These are phyloP conservation scores for Nannizziopsis barbatae DNA, from an alignment of 2,329 filamentous ascomycete genomes.

Conservation along the genomic window DNA sequence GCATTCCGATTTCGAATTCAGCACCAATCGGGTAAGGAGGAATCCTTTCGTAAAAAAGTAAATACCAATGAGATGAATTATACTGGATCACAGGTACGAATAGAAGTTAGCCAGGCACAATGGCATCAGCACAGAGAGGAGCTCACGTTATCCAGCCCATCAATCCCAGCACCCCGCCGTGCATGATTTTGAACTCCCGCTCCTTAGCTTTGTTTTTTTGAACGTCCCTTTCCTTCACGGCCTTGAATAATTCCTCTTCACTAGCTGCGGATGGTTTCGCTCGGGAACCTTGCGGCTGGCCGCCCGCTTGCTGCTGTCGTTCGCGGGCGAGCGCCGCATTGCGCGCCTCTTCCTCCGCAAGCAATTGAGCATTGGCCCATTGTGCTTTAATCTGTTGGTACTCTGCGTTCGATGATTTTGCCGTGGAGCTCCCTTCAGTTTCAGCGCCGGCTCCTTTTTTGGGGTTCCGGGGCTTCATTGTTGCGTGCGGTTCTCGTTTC, in stretches of 20 bases:
- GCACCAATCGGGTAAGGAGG: constrained; percentile 71
- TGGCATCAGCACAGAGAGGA: neutral
- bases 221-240: constrained; percentile 23
- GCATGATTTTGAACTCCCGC: constrained; percentile 30
- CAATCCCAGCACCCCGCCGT: constrained; percentile 29
- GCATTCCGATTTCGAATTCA: constrained; percentile 66
- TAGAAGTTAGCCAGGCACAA: neutral
- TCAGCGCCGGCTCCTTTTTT: neutral
- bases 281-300: neutral
- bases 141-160: constrained; percentile 34
- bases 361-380: constrained; percentile 17
- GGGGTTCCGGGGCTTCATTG: constrained; percentile 10
- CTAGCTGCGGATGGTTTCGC: constrained; percentile 8
- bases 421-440: neutral
- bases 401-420: constrained; percentile 10
- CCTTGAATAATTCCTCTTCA: constrained; percentile 16
- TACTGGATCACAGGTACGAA: constrained; percentile 29
- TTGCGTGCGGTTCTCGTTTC: neutral
- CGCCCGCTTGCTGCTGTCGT: neutral
- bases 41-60: constrained; percentile 93
- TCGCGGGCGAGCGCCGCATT: constrained; percentile 8
- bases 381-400: constrained; percentile 17
- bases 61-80: constrained; percentile 68
- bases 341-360: constrained; percentile 16
- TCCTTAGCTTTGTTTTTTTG: constrained; percentile 24